A percentile compares a stretch with the other conserved stretches of the same genome.
phyloP scores from a whole-genome alignment of 371 early-diverging fungal species.

The Syncephalastrum contaminatum region DNA sequence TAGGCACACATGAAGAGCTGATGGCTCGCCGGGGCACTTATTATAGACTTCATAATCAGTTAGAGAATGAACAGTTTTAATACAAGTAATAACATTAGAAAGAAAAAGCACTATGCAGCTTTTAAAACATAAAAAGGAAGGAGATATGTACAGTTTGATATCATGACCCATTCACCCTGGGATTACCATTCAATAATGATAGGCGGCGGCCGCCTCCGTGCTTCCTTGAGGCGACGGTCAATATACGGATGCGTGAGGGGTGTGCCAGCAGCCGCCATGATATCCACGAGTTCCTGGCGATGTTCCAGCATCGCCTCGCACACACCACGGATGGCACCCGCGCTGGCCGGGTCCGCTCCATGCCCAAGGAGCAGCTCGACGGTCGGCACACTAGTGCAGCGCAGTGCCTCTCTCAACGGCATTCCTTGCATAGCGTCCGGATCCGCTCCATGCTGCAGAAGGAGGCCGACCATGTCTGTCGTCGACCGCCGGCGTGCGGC shows the following conservation, averaged over 20 bases:
- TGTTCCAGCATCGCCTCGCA: constrained; percentile 4
- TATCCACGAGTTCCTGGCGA: background rate
- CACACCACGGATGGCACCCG: constrained; percentile 20
- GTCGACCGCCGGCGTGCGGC: constrained; percentile 19
- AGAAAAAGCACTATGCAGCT: too few relatives aligned
- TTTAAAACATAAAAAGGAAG: too few relatives aligned
- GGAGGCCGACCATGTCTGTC: constrained; percentile 1
- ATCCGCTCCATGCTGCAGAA: constrained; percentile 11
- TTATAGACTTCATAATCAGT: constrained; percentile 44
- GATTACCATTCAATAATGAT: too few relatives aligned
- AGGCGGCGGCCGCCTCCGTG: too few relatives aligned
- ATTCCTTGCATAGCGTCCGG: constrained; percentile 18
- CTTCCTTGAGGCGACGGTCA: too few relatives aligned
- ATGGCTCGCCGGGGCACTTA: constrained; percentile 52
- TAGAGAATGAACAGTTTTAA: constrained; percentile 22
- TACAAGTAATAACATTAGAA: too few relatives aligned
- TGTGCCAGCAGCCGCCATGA: constrained; percentile 12
- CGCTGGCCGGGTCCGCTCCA: constrained; percentile 29
- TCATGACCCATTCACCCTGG: too few relatives aligned
- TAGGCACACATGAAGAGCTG: constrained; percentile 57
- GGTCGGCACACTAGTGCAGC: background rate
- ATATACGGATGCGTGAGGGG: background rate
- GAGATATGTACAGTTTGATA: too few relatives aligned
- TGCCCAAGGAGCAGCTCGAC: constrained; percentile 14
- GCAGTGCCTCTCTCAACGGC: constrained; percentile 23